Conservation (phyloP, 1,284 basidiomycete genomes). For the Cerioporus squamosus region DNA sequence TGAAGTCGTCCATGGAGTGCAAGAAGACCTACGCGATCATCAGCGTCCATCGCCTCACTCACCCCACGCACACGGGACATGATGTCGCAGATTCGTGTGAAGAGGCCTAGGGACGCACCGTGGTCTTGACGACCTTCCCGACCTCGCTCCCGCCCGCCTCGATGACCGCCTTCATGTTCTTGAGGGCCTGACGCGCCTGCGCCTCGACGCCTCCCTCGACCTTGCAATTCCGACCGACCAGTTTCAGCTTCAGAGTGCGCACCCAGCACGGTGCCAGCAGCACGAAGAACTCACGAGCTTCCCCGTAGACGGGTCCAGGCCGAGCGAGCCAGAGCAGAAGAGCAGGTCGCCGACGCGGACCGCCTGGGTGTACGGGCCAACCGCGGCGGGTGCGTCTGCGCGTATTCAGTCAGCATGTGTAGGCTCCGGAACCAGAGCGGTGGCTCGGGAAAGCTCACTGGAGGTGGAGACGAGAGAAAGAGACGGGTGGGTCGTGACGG, state of each 20-base stretch:
- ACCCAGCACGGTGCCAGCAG: no score
- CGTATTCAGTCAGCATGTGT: neutral
- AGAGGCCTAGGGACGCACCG: constrained; percentile 50
- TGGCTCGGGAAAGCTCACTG: constrained; percentile 40
- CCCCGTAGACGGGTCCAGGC: constrained; percentile 78
- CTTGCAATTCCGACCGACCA: constrained; percentile 17
- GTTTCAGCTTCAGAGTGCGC: no score
- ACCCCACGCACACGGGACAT: neutral
- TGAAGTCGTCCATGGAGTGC: constrained; percentile 93
- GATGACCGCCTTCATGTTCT: constrained; percentile 86
- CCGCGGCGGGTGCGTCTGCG: constrained; percentile 82
- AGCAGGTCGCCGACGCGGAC: constrained; percentile 86
- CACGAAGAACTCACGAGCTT: constrained; percentile 56
- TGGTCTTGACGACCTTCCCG: constrained; percentile 85
- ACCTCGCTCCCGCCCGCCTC: constrained; percentile 81
- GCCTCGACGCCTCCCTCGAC: constrained; percentile 76
- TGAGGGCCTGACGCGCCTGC: constrained; percentile 86
- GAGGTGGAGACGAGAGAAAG: constrained; percentile 57
- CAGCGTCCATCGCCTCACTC: no score
- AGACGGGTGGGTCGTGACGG: constrained; percentile 50
- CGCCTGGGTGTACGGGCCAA: constrained; percentile 92
- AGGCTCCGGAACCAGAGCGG: no score
- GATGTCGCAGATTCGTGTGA: neutral
- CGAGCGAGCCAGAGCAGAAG: constrained; percentile 91
- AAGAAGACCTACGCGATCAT: constrained; percentile 85